Evolutionary conservation across 192 early-diverging fungal genomes (phyloP).

Genomic region (Backusella sp.): DNA sequence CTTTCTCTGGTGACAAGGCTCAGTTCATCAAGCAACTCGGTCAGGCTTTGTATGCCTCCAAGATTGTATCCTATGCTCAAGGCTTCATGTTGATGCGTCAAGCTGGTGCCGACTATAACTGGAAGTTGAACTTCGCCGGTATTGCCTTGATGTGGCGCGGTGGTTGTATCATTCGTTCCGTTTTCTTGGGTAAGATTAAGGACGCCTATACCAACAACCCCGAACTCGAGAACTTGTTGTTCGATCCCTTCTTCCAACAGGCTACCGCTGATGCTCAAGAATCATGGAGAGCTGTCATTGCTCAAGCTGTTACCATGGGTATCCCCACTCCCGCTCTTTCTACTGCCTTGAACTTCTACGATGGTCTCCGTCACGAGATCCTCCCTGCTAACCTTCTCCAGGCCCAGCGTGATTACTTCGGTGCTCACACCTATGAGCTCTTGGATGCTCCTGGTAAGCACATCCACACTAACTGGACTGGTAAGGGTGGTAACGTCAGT

Average conservation of each 20-base stretch:
- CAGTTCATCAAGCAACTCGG: constrained; percentile 87
- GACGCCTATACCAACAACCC: constrained; percentile 89
- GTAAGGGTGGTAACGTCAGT: constrained; percentile 75
- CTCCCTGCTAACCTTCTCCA: constrained; percentile 96
- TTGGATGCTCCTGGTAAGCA: constrained; percentile 63
- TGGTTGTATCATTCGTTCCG: constrained; percentile 97
- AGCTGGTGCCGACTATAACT: constrained; percentile 86
- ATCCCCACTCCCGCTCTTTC: constrained; percentile 89
- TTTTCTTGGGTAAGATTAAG: constrained; percentile 97
- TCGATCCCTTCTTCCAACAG: constrained; percentile 96
- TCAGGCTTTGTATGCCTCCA: constrained; percentile 94
- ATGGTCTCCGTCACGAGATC: constrained; percentile 89
- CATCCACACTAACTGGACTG: constrained; percentile 97
- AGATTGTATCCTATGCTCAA: constrained; percentile 98
- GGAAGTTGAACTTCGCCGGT: constrained; percentile 96
- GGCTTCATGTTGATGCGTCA: constrained; percentile 99
- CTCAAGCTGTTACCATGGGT: constrained; percentile 77
- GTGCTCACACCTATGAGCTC: constrained; percentile 94
- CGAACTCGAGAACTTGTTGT: constrained; percentile 84
- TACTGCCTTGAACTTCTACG: constrained; percentile 95
- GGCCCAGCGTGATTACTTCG: constrained; percentile 99
- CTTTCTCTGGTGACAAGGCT: constrained; percentile 85
- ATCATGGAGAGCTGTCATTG: constrained; percentile 86
- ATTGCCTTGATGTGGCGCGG: constrained; percentile 99
- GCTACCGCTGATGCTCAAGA: constrained; percentile 81